These are phyloP conservation scores for Suillus occidentalis DNA, from an alignment of 768 basidiomycete genomes.

Conservation along the genomic window DNA sequence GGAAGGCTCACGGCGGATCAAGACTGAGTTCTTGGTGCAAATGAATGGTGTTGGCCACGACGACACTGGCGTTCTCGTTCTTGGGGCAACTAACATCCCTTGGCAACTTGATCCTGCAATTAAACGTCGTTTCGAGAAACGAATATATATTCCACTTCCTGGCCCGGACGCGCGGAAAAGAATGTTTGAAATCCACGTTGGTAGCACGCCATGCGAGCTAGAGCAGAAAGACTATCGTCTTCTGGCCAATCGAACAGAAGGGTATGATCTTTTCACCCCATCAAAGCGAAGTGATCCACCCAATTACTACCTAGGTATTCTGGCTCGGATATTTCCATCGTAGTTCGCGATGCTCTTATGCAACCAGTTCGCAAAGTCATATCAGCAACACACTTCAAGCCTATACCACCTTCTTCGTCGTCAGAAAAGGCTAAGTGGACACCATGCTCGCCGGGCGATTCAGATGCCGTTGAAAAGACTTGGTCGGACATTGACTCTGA, in stretches of 20 bases:
- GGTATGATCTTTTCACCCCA: constrained; percentile 38
- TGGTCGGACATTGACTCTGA: constrained; percentile 90
- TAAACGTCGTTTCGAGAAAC: constrained; percentile 97
- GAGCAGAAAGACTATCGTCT: constrained; percentile 72
- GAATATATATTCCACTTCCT: constrained; percentile 97
- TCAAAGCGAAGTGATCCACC: not conserved
- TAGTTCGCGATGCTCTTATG: constrained; percentile 97
- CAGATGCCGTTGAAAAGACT: constrained; percentile 78
- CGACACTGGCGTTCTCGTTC: constrained; percentile 91
- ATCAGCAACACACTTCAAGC: constrained; percentile 93
- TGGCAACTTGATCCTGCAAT: constrained; percentile 98
- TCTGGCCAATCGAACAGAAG: constrained; percentile 86
- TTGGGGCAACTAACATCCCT: constrained; percentile 98
- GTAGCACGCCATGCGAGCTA: constrained; percentile 87
- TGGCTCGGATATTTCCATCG: constrained; percentile 91
- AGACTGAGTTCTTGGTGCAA: constrained; percentile 96
- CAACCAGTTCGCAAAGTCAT: constrained; percentile 97
- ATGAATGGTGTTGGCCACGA: constrained; percentile 99
- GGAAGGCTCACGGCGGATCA: constrained; percentile 94
- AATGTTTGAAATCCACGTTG: constrained; percentile 98
- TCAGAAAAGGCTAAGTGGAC: constrained; percentile 65
- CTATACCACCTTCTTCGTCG: constrained; percentile 31
- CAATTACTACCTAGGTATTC: constrained; percentile 58
- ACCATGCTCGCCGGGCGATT: constrained; percentile 94
- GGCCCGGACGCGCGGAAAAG: constrained; percentile 86